Base-by-base conservation (phyloP, 2,329 filamentous ascomycete species). In the Colletotrichum sp. region DNA sequence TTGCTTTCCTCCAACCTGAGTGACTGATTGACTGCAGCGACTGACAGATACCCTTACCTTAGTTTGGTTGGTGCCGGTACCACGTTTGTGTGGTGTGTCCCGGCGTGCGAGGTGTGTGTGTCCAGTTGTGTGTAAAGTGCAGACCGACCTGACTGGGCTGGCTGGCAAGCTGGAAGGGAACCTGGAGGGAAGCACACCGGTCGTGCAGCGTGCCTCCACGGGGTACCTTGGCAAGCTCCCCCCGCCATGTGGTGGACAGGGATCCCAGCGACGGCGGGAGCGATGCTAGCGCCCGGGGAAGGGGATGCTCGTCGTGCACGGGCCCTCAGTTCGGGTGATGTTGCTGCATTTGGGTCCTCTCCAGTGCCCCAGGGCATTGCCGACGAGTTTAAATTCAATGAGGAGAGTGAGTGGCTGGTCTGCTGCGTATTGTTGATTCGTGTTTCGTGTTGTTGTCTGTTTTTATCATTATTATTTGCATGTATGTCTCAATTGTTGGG, bases 191-290 rank as follows among this genome's bases (percentile, higher is more conserved):
- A 18, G 64, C 64, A 66, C 64, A 66, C 64, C 64, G 39, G 64
- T 66, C 26, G 55, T 60, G 66, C 32, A 28, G 64, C 22, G 52
- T 69, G 36, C 68, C 24, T 63, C 44, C 44, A 52, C n/a, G 44
- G 44, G 44, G 44, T 34, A 63, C 34, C 34, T 70, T 70, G 57
- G 68, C 57, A 60, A 63, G 57, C 68, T 8, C 57, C 70, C 72
- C 68, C 63, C 44, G 68, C 22, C 73, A 72, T 68, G 69, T 32
- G 64, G 73, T 48, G 32, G 39, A 64, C 73, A 75, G 64, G 73
- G 73, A 67, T 72, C 52, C 18, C 52, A 72, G 64, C 30, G 28
- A 60, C 57, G 44, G 57, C 57, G 65, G 57, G 55, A 60, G 67
- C 36, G 57, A 57, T 71, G 59, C 52, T 71, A 74, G 67, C 34